Percentiles rank a stretch among this genome's conserved stretches.
Conservation (phyloP, 192 early-diverging fungal species). For the Coemansia sp. region DNA sequence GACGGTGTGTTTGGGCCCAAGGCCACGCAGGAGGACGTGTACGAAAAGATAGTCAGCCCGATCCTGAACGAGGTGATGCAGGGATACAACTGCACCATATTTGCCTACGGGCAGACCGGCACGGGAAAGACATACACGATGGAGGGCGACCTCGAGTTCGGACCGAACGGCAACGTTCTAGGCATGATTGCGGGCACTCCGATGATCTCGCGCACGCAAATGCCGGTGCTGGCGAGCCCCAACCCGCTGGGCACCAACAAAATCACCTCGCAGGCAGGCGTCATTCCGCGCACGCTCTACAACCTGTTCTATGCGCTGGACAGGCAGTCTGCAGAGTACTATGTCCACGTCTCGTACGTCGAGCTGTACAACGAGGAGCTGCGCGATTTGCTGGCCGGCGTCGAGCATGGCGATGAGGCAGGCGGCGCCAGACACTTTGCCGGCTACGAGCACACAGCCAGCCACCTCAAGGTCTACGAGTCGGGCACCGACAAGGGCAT, state of each 20-base stretch:
- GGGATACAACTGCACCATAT: slow-evolving; percentile 78
- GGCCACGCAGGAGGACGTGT: slow-evolving; percentile 74
- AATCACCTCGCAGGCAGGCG: slow-evolving; percentile 61
- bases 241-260: background rate
- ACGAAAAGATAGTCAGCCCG: slow-evolving; percentile 70
- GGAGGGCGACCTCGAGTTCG: slow-evolving; percentile 77
- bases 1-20: slow-evolving; percentile 85
- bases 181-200: slow-evolving; percentile 1
- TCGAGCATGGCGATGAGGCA: slow-evolving; percentile 28
- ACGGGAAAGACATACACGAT: slow-evolving; percentile 97
- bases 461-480: slow-evolving; percentile 65
- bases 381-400: slow-evolving; percentile 76
- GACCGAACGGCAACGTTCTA: background rate
- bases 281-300: slow-evolving; percentile 86
- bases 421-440: background rate
- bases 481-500: slow-evolving; percentile 66
- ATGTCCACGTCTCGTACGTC: slow-evolving; percentile 80
- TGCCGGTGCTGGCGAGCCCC: background rate
- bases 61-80: slow-evolving; percentile 77
- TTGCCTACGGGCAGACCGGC: slow-evolving; percentile 87
- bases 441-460: slow-evolving; percentile 2
- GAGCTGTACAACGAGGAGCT: slow-evolving; percentile 97
- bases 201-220: slow-evolving; percentile 1
- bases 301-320: slow-evolving; percentile 76
- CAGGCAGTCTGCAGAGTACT: slow-evolving; percentile 64